Evolutionary conservation across 352 stramenopile species (phyloP), one percentile per base, ranked within the genome.

Genomic region (Blastocystis sp.): DNA sequence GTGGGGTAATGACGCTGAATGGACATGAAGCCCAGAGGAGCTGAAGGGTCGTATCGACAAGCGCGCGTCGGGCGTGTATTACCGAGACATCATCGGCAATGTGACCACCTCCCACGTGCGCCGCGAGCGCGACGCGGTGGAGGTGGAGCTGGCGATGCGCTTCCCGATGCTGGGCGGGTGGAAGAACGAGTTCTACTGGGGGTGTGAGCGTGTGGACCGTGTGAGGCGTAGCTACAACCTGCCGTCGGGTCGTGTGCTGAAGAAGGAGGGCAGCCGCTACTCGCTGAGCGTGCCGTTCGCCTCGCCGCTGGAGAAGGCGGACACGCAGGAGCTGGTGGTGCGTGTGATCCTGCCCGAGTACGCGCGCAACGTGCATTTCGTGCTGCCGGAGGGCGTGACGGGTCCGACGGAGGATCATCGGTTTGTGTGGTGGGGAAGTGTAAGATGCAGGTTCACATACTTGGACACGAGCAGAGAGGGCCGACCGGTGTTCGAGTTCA

Each of bases 61-160:
- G 23, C 87, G 88, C 56, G 89, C 89, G 56, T 67, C 60, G n/a
- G 90, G 90, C 88, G 89, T 91, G 21, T 91, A 91, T 71, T 91
- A 91, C 84, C 89, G 90, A 19, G 90, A 91, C 78, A 90, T 91
- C 43, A 91, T 91, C 61, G 90, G 90, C 21, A 91, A 91, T 78
- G 79, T 91, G 53, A 90, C 84, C 38, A 91, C 90, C 4, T 89
- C 62, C 41, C 70, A 76, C 41, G 77, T 92, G 23, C 43, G 53
- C 34, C 65, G 79, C 62, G 69, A 89, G 40, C n/a, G 61, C 7
- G 74, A 87, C 2, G 64, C 62, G 2, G 78, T 89, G 41, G 62
- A 62, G 19, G 52, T 91, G 62, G 23, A 91, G 53, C 64, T 91
- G 62, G 52, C 69, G 23, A 80, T 86, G 38, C 89, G 90, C 17